Base-by-base conservation (phyloP, 78 protist genomes). In the Dictyostelium discoideum region DNA sequence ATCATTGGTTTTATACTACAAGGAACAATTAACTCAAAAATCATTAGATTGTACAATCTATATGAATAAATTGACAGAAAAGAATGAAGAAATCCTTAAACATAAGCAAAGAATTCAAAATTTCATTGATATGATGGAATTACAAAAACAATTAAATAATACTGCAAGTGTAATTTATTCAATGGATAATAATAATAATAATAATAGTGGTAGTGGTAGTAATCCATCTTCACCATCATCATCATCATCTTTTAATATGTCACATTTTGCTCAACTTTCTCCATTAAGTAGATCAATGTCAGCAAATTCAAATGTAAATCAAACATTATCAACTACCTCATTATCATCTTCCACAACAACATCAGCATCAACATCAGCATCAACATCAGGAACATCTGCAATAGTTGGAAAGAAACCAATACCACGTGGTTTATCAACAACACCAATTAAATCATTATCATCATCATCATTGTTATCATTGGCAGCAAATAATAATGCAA, bases 31-130 rank as follows among this genome's bases (percentile, higher is more conserved):
- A 16, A 65, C 50, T 8, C 76, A 82, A 86, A 81, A 82, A 50
- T 48, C 54, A 74, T 13, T 29, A 3, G 95, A 90, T 39, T 22
- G 22, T 40, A 82, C 44, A 16, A 78, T 81, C 16, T 69, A 81
- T 7, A 40, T 24, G 37, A 82, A 78, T 13, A 63, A 73, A 26
- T 39, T 82, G 10, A 32, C 72, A 10, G 85, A 46, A 10, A 85
- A 82, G 65, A 48, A 76, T 69, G 88, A 82, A 32, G 95, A 90
- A 24, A 57, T 90, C 26, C 48, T 67, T 11, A 78, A 80, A 69
- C 84, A 82, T 20, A 90, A 90, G 50, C 29, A 77, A 48, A 90
- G 86, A 85, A 90, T 90, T 37, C 88, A 90, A 90, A 54, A 85
- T 26, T 90, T 90, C 57, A 46, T 90, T 39, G 74, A 81, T 48